A percentile compares a stretch with the other conserved stretches of the same genome.
Evolutionary conservation across 73 alveolate genomes (phyloP).

Genomic region (Durusdinium trenchii): DNA sequence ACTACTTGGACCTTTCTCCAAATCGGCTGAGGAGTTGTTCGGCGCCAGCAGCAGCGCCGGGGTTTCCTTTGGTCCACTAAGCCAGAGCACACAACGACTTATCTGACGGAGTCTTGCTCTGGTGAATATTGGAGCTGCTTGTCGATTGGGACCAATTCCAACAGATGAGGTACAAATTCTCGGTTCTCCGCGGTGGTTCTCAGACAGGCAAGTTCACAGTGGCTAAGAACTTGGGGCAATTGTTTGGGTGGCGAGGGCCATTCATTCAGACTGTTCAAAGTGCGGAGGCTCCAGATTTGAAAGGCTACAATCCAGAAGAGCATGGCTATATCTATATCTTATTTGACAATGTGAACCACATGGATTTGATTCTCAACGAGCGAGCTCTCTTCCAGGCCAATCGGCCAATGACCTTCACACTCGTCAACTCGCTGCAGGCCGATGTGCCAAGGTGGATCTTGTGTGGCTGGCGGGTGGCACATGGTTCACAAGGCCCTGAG

Average conservation of each 20-base stretch:
- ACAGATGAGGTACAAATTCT: conserved; percentile 38
- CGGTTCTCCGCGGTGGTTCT: conserved; percentile 52
- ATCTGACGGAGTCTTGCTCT: too few species aligned
- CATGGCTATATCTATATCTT: neutral
- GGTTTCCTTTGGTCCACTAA: neutral
- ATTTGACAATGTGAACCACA: conserved; percentile 46
- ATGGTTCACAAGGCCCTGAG: too few species aligned
- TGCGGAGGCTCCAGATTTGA: conserved; percentile 38
- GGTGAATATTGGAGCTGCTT: neutral
- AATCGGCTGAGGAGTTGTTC: too few species aligned
- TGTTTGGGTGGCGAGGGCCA: conserved; percentile 23
- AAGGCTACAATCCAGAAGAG: neutral
- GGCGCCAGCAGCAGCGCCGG: neutral
- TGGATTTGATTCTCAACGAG: conserved; percentile 6
- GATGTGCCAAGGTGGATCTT: too few species aligned
- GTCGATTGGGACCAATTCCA: neutral
- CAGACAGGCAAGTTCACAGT: conserved; percentile 35
- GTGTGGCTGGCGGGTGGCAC: too few species aligned
- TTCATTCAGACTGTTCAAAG: conserved; percentile 33
- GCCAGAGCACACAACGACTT: too few species aligned
- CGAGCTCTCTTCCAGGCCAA: conserved; percentile 21
- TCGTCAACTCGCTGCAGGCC: too few species aligned
- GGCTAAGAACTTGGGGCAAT: conserved; percentile 3
- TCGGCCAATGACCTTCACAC: neutral
- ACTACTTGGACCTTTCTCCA: too few species aligned